Evolutionary conservation across 2,329 filamentous ascomycete species (phyloP).

Genomic region (Fusarium chuoi): DNA sequence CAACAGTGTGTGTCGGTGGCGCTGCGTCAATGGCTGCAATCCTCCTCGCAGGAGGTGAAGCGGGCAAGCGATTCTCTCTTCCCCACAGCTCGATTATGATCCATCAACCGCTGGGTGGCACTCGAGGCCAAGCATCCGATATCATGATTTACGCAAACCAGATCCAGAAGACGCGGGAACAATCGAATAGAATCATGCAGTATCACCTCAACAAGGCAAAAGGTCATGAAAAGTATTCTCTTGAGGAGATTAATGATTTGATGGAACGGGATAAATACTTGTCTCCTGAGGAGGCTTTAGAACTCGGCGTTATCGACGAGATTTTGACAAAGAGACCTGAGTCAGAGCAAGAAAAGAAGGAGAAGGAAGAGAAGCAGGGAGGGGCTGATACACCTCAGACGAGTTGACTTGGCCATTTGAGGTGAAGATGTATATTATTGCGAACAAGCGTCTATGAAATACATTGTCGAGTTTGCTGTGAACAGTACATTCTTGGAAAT

Average conservation of each 20-base stretch:
- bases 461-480: neutral
- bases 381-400: constrained; percentile 22
- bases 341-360: constrained; percentile 48
- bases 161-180: constrained; percentile 85
- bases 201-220: constrained; percentile 83
- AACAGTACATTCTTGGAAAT: neutral
- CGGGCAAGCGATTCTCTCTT: constrained; percentile 86
- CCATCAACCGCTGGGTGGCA: constrained; percentile 88
- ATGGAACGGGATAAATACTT: constrained; percentile 99
- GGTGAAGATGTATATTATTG: neutral
- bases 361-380: constrained; percentile 44
- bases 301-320: constrained; percentile 91
- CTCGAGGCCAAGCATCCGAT: constrained; percentile 74
- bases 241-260: constrained; percentile 89
- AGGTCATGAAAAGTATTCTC: constrained; percentile 77
- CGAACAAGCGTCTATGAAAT: neutral
- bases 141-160: constrained; percentile 98
- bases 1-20: constrained; percentile 93
- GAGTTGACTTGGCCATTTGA: neutral
- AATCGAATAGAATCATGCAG: constrained; percentile 91
- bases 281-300: constrained; percentile 86
- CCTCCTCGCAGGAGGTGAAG: constrained; percentile 84
- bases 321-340: constrained; percentile 75
- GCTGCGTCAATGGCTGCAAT: constrained; percentile 96
- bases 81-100: constrained; percentile 98